Base-by-base conservation (phyloP, 768 basidiomycete genomes). In the Botryobasidium botryosum region DNA sequence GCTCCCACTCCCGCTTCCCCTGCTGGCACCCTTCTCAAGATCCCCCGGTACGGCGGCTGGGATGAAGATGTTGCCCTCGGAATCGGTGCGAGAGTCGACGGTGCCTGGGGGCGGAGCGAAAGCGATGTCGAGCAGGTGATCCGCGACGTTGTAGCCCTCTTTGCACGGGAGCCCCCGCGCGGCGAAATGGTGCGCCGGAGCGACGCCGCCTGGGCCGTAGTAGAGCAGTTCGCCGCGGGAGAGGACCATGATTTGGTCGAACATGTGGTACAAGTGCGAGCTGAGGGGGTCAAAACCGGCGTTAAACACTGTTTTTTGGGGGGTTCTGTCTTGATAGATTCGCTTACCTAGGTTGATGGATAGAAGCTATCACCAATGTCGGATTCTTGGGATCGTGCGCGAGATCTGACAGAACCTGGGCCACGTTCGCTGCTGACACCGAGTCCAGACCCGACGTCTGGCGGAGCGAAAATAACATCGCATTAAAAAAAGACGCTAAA, bases 111-210 rank as follows among this genome's bases (percentile, higher is more conserved):
- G 70, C 1, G 74, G 68, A 40, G 74, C 73, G 53, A 74, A 79
- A 1, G 88, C 88, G 42, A 96, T 70, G 52, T 94, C 90, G 18
- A 96, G 68, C 8, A 94, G 69, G 55, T 91, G 84, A 57, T 96
- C 91, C 0, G 91, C 88, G 15, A 91, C 72, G 53, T 94, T 94
- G 63, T 91, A 90, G 0, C 85, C 87, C 40, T 75, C 68, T 6
- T 72, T 79, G 54, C 77, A 86, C 7, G 69, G 62, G 33, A 48
- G 50, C 4, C 69, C 68, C 20, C 63, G 59, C 18, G 53, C 61
- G 1, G 71, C 65, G 55, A 91, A 83, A 57, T 81, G 68, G 8
- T 72, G 69, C 1, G 69, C 72, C 0, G 88, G 85, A 0, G 70
- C 68, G 45, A 77, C 70, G 1, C 72, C 71, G 2, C 88, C 88